Conservation (phyloP, 139 green algal genomes). For the Micractinium conductrix region DNA sequence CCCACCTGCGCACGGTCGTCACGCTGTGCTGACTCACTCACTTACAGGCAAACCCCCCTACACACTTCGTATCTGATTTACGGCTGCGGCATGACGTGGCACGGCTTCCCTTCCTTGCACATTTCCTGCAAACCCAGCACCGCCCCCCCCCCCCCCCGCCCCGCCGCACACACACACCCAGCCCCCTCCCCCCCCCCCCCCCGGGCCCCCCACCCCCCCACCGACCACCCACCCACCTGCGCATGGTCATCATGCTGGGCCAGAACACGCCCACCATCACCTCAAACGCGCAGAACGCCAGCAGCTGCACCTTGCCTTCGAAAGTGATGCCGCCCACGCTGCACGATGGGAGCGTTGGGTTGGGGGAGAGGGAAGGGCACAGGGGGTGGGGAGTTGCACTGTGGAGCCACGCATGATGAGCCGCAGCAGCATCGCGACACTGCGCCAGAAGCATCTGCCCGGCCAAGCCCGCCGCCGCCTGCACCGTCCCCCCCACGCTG, state of each 20-base stretch:
- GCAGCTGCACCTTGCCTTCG: slow-evolving; percentile 81
- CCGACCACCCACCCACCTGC: slow-evolving; percentile 36
- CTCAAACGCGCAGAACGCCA: slow-evolving; percentile 96
- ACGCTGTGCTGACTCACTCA: too few relatives aligned
- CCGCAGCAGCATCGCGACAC: background rate
- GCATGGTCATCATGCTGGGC: slow-evolving; percentile 98
- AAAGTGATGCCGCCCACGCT: slow-evolving; percentile 57
- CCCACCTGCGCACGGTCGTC: too few relatives aligned
- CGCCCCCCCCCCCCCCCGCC: too few relatives aligned
- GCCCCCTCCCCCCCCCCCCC: too few relatives aligned
- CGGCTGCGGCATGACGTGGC: too few relatives aligned
- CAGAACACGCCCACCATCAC: slow-evolving; percentile 93
- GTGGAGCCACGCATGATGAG: background rate
- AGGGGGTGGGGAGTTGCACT: background rate
- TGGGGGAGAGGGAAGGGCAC: background rate
- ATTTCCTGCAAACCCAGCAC: too few relatives aligned
- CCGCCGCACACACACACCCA: too few relatives aligned
- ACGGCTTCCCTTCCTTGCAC: too few relatives aligned
- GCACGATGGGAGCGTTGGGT: background rate
- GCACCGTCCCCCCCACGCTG: background rate
- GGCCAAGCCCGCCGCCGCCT: background rate
- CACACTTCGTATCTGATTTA: too few relatives aligned
- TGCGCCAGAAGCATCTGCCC: background rate
- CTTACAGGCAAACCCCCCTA: too few relatives aligned
- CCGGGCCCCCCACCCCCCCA: too few relatives aligned